phyloP scores from a whole-genome alignment of 164 flowering plant species.

The Platanus orientalis region DNA sequence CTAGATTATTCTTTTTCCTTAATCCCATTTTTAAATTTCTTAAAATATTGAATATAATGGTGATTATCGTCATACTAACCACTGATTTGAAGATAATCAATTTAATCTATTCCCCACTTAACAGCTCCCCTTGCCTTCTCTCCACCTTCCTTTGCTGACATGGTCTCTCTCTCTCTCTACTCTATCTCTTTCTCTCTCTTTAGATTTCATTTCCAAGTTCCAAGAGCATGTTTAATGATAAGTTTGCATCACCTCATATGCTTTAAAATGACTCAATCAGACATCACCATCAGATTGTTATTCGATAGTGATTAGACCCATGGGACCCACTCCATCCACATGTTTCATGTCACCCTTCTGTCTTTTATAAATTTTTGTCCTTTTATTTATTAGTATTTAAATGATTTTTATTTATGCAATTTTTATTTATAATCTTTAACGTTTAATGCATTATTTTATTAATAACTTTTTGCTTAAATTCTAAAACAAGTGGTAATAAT shows the following conservation, averaged over 20 bases:
- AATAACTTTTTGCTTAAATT: background rate
- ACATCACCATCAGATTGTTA: conserved; percentile 15
- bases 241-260: conserved; percentile 5
- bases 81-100: background rate
- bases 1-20: background rate
- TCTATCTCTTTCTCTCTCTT: no score
- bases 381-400: no score
- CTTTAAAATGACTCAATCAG: conserved; percentile 10
- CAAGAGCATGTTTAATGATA: background rate
- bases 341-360: no score
- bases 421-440: background rate
- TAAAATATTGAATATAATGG: background rate
- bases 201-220: no score
- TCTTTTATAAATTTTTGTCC: no score
- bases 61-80: background rate
- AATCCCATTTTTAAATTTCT: background rate
- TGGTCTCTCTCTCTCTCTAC: no score
- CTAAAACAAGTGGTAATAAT: background rate
- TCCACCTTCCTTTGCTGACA: no score
- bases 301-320: conserved; percentile 1
- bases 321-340: background rate
- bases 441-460: background rate
- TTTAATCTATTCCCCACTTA: background rate
- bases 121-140: background rate
- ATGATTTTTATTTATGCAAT: no score